phyloP scores from a whole-genome alignment of 495 filamentous ascomycete genomes.

The Trichoderma reesei region DNA sequence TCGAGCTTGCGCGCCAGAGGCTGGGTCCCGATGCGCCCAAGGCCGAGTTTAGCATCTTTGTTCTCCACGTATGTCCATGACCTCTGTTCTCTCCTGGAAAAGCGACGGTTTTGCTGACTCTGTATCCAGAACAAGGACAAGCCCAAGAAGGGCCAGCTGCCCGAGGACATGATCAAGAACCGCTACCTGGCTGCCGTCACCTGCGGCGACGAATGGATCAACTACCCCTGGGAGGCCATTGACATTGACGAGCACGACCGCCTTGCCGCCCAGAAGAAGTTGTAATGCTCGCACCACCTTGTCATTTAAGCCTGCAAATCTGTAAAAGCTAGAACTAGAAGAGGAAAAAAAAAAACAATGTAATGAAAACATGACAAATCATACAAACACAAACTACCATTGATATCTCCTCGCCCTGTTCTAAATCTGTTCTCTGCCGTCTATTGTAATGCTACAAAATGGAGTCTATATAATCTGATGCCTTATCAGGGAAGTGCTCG shows the following conservation, averaged over 20 bases:
- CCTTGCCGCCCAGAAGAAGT: constrained; percentile 45
- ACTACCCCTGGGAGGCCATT: constrained; percentile 98
- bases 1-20: constrained; percentile 66
- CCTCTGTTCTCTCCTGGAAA: background rate
- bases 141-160: constrained; percentile 79
- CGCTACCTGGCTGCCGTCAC: constrained; percentile 82
- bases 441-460: background rate
- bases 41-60: constrained; percentile 87
- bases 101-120: constrained; percentile 11
- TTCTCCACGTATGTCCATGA: constrained; percentile 71
- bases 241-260: constrained; percentile 91
- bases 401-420: background rate
- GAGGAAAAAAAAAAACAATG: background rate
- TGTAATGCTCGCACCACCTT: background rate
- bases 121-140: constrained; percentile 85
- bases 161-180: constrained; percentile 65
- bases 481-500: too few species aligned
- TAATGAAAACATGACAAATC: too few species aligned
- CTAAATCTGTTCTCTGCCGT: background rate
- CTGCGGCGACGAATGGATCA: constrained; percentile 90
- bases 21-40: constrained; percentile 51
- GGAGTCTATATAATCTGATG: background rate
- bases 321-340: background rate
- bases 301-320: constrained; percentile 6
- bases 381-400: too few species aligned